Evolutionary conservation across 805 yeast genomes (phyloP).

Genomic region (Komagataella phaffii): DNA sequence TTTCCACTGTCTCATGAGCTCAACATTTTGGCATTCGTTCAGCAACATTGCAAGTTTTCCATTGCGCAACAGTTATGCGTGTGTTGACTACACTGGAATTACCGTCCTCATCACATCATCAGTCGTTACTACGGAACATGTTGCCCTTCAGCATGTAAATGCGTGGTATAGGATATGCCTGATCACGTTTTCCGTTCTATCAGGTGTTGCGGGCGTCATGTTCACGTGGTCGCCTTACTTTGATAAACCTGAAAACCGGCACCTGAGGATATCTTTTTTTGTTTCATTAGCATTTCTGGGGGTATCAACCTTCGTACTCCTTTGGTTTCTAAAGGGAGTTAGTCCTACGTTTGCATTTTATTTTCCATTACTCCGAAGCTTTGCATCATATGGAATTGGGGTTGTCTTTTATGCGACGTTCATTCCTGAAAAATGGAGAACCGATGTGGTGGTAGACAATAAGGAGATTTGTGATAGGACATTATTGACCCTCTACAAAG

Average conservation of each 20-base stretch:
- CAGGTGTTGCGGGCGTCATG: constrained; percentile 61
- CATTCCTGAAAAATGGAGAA: constrained; percentile 81
- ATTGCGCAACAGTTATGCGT: constrained; percentile 66
- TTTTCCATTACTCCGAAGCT: constrained; percentile 57
- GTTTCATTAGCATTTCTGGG: constrained; percentile 71
- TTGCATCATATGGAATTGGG: constrained; percentile 67
- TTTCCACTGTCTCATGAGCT: constrained; percentile 62
- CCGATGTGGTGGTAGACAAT: constrained; percentile 47
- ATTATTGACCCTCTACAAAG: constrained; percentile 15
- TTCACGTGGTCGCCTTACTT: constrained; percentile 91
- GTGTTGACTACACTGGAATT: constrained; percentile 92
- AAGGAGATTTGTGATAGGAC: constrained; percentile 19
- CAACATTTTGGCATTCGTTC: constrained; percentile 88
- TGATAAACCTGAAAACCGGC: constrained; percentile 77
- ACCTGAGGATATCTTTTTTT: constrained; percentile 69
- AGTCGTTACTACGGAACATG: constrained; percentile 74
- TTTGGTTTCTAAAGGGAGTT: constrained; percentile 43
- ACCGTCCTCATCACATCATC: constrained; percentile 84
- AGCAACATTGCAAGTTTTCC: constrained; percentile 55
- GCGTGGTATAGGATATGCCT: constrained; percentile 26
- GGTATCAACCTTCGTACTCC: constrained; percentile 43
- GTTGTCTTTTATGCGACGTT: constrained; percentile 79
- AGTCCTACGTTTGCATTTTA: constrained; percentile 37
- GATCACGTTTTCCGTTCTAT: constrained; percentile 44
- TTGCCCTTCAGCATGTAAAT: constrained; percentile 54